These are phyloP conservation scores for Endogone sp. DNA, from an alignment of 192 early-diverging fungal species.

Conservation along the genomic window DNA sequence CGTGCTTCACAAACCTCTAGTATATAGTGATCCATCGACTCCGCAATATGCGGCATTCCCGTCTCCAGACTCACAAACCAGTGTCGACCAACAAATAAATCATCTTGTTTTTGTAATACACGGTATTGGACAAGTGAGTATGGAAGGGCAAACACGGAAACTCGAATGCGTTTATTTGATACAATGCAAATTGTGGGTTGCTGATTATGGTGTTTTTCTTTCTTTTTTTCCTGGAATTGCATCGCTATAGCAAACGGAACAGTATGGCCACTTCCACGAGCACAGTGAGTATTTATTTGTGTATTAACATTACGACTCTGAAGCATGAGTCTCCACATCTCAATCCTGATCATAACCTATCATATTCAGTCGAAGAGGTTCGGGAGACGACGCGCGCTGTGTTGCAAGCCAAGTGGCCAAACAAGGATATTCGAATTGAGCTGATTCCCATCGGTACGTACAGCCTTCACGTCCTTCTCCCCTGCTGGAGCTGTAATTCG, in stretches of 20 bases:
- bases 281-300: constrained; percentile 34
- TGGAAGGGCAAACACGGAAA: too few species aligned
- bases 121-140: constrained; percentile 29
- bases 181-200: too few species aligned
- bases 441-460: constrained; percentile 27
- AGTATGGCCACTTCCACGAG: constrained; percentile 37
- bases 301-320: too few species aligned
- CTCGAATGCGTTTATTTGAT: too few species aligned
- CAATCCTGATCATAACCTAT: too few species aligned
- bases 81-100: constrained; percentile 19
- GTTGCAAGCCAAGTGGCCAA: constrained; percentile 31
- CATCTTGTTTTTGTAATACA: constrained; percentile 36
- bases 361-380: constrained; percentile 21
- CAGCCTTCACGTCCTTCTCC: too few species aligned
- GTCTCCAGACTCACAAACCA: background rate
- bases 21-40: too few species aligned
- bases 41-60: background rate
- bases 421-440: constrained; percentile 31
- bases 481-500: too few species aligned
- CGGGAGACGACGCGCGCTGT: constrained; percentile 33
- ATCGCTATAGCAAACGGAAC: constrained; percentile 30
- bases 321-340: too few species aligned
- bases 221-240: too few species aligned
- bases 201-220: too few species aligned
- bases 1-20: too few species aligned